Percentiles rank a stretch among this genome's conserved stretches.
Conservation (phyloP, 805 yeast genomes). For the Monosporozyma aerobia region DNA sequence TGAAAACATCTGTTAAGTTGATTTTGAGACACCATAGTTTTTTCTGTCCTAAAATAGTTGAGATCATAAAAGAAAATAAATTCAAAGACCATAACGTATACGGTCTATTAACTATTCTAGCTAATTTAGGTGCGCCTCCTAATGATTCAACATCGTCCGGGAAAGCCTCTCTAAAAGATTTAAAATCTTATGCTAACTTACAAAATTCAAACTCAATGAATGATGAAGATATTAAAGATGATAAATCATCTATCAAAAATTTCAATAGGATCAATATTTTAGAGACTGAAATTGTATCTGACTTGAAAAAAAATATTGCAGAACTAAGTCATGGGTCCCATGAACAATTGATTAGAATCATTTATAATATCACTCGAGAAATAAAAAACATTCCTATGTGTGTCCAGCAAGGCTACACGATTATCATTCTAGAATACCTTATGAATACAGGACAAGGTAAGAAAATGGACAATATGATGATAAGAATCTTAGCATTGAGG, state of each 20-base stretch:
- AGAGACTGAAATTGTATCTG: conserved; percentile 16
- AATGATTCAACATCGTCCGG: conserved; percentile 10
- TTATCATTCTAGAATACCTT: conserved; percentile 33
- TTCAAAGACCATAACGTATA: conserved; percentile 17
- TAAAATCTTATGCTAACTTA: conserved; percentile 27
- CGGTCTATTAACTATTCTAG: conserved; percentile 29
- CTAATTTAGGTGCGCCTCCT: conserved; percentile 25
- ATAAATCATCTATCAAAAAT: conserved; percentile 5
- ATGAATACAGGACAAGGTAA: conserved; percentile 9
- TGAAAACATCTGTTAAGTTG: conserved; percentile 33
- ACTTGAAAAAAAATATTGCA: conserved; percentile 8
- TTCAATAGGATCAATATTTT: conserved; percentile 17
- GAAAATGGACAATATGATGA: conserved; percentile 10
- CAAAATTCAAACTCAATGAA: conserved; percentile 15
- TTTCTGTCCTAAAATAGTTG: conserved; percentile 27
- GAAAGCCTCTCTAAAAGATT: conserved; percentile 19
- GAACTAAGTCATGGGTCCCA: conserved; percentile 19
- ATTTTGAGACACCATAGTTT: conserved; percentile 32
- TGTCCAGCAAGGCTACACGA: conserved; percentile 41
- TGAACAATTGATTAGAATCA: conserved; percentile 26
- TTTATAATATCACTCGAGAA: conserved; percentile 26
- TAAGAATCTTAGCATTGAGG: conserved; percentile 32
- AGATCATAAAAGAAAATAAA: conserved; percentile 13
- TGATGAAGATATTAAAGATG: conserved; percentile 13
- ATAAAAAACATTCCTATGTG: conserved; percentile 21